These are phyloP conservation scores for Cystofilobasidium ferigula DNA, from an alignment of 768 basidiomycete genomes.

Conservation along the genomic window DNA sequence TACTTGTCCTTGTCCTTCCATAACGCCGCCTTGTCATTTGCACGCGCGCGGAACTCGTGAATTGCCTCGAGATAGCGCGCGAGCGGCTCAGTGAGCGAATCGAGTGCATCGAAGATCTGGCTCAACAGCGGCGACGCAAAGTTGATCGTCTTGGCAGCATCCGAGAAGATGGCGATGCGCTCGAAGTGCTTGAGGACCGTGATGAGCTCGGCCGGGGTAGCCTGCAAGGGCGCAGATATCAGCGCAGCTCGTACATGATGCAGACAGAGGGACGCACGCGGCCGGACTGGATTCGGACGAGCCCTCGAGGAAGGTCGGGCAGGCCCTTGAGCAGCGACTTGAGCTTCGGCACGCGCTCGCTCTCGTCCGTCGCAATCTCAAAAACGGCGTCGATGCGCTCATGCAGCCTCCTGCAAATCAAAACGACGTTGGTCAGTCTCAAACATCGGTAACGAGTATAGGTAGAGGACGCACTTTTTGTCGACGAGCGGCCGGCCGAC, in stretches of 20 bases:
- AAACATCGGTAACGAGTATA: not conserved
- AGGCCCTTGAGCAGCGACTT: slow-evolving; percentile 57
- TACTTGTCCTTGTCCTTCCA: slow-evolving; percentile 54
- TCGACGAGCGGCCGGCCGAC: slow-evolving; percentile 73
- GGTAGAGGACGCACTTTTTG: slow-evolving; percentile 44
- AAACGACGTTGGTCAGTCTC: too few relatives aligned
- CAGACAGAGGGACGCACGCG: slow-evolving; percentile 59
- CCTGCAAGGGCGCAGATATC: too few relatives aligned
- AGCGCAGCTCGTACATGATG: too few relatives aligned
- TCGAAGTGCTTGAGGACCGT: slow-evolving; percentile 63
- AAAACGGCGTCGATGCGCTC: slow-evolving; percentile 73
- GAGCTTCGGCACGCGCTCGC: slow-evolving; percentile 55
- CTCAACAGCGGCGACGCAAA: slow-evolving; percentile 61
- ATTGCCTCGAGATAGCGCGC: slow-evolving; percentile 49
- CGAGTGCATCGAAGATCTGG: slow-evolving; percentile 57
- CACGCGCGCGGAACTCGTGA: slow-evolving; percentile 51
- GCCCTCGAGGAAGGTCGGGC: slow-evolving; percentile 78
- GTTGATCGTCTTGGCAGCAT: slow-evolving; percentile 44
- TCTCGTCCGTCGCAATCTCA: slow-evolving; percentile 56
- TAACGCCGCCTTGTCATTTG: slow-evolving; percentile 57
- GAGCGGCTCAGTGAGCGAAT: slow-evolving; percentile 51
- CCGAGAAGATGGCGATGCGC: slow-evolving; percentile 50
- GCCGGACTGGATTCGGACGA: slow-evolving; percentile 81
- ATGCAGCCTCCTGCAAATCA: slow-evolving; percentile 51
- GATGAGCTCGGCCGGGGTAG: slow-evolving; percentile 70